Base-by-base conservation (phyloP, 768 basidiomycete genomes). In the Suillus weaverae region DNA sequence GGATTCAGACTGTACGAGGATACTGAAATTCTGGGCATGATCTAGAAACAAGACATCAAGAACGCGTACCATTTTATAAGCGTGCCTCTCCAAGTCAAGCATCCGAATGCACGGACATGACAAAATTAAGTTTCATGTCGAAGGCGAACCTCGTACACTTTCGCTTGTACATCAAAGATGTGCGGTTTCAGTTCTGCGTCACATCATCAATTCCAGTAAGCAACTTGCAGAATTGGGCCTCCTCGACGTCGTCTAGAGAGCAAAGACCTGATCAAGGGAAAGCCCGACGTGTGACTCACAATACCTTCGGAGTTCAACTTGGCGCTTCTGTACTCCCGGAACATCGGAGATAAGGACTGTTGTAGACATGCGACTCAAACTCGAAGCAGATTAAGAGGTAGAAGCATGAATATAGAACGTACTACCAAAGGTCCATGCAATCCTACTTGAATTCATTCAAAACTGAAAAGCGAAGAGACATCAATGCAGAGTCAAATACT, bases 1-100 rank as follows among this genome's bases (percentile, higher is more conserved):
- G 5, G 10, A 53, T 32, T 32, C 18, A 4, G 18, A 53, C 32
- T 32, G 51, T 20, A 32, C 30, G 10, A 53, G 8, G 32, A 20
- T 4, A 18, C 32, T 44, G 8, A 20, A 41, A 18, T 16, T 18
- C 7, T 53, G 30, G 30, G 20, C 32, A 13, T n/a, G 5, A 6
- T 51, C 18, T 53, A 2, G 5, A 35, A 53, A 54, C 11, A 54
- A 35, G 20, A 54, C 10, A n/a, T 80, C 77, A 0, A 81, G 79
- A 0, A 81, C 83, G 2, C 81, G 78, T 60, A 72, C 26, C 16
- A 50, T 30, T 30, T 18, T 16, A 18, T 51, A 18, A 30, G 14
- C 16, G 16, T 16, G 30, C 30, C 51, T 51, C 46, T 26, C 22
- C 46, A 67, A 84, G 87, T 4, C 5, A 16, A 46, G 16, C 20